Percentiles rank a stretch among this genome's conserved stretches.
Evolutionary conservation across 352 stramenopile genomes (phyloP).

Genomic region (Pythium diclinum): DNA sequence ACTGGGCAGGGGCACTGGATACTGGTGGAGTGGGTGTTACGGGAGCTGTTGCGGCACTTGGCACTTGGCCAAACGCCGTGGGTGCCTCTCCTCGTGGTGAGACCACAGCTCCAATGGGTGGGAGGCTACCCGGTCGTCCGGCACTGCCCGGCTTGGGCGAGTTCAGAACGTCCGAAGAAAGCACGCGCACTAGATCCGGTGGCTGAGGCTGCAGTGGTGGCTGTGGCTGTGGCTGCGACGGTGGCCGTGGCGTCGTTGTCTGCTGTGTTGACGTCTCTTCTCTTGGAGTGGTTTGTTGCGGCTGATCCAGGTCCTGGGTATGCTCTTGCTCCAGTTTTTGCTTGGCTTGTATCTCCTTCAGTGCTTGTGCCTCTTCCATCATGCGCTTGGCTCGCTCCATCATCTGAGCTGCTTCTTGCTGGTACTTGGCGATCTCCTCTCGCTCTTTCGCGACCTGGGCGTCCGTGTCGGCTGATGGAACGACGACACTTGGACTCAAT

Average conservation of each 20-base stretch:
- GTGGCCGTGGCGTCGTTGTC: not conserved
- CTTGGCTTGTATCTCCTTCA: slow-evolving; percentile 33
- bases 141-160: slow-evolving; percentile 26
- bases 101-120: slow-evolving; percentile 7
- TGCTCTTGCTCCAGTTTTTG: slow-evolving; percentile 21
- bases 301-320: slow-evolving; percentile 18
- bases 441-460: slow-evolving; percentile 38
- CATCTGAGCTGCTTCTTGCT: slow-evolving; percentile 69
- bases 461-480: not conserved
- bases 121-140: slow-evolving; percentile 15
- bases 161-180: slow-evolving; percentile 13
- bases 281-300: not conserved
- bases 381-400: slow-evolving; percentile 60
- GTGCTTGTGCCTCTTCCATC: slow-evolving; percentile 68
- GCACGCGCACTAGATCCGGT: slow-evolving; percentile 6
- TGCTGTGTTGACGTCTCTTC: not conserved
- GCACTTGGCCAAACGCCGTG: not conserved
- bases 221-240: slow-evolving; percentile 19
- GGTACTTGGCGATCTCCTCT: slow-evolving; percentile 61
- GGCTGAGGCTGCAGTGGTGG: slow-evolving; percentile 16
- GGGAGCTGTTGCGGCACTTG: not conserved
- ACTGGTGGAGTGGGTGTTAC: not conserved
- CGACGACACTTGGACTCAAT: slow-evolving; percentile 18
- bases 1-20: not conserved
- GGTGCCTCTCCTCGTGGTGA: slow-evolving; percentile 1